Conservation (phyloP, 495 filamentous ascomycete species). For the Neurospora sublineolata region DNA sequence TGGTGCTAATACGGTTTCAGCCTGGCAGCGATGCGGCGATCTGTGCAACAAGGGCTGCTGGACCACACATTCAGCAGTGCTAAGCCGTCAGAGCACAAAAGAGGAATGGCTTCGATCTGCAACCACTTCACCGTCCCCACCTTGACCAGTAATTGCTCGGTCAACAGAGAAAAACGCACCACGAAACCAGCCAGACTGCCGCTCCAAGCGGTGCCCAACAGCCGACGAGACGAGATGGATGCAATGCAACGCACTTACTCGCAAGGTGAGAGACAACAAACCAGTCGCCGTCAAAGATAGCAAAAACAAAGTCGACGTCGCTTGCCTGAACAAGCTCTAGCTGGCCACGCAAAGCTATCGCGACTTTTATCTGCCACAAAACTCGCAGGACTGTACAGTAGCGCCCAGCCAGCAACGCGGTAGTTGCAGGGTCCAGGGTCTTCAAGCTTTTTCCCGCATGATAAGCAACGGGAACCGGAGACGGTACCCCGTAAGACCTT, state of each 20-base stretch:
- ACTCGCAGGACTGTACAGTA: background rate
- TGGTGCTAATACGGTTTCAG: background rate
- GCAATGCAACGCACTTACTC: background rate
- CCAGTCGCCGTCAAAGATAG: background rate
- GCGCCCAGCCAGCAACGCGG: background rate
- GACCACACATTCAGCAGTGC: background rate
- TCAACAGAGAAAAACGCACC: background rate
- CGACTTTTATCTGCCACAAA: background rate
- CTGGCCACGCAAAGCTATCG: background rate
- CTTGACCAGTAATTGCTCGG: background rate
- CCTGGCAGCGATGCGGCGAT: background rate
- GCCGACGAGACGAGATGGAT: background rate
- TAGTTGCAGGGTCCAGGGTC: background rate
- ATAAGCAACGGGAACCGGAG: background rate
- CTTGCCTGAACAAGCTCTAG: background rate
- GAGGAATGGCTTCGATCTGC: background rate
- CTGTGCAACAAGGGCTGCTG: background rate
- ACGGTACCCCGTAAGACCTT: background rate
- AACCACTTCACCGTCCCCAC: background rate
- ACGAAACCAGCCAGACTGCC: background rate
- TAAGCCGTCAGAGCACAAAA: background rate
- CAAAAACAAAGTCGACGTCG: background rate
- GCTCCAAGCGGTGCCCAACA: background rate
- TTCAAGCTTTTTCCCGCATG: background rate
- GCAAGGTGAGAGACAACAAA: background rate